phyloP scores from a whole-genome alignment of 2,329 filamentous ascomycete genomes.

The Didymella pomorum region DNA sequence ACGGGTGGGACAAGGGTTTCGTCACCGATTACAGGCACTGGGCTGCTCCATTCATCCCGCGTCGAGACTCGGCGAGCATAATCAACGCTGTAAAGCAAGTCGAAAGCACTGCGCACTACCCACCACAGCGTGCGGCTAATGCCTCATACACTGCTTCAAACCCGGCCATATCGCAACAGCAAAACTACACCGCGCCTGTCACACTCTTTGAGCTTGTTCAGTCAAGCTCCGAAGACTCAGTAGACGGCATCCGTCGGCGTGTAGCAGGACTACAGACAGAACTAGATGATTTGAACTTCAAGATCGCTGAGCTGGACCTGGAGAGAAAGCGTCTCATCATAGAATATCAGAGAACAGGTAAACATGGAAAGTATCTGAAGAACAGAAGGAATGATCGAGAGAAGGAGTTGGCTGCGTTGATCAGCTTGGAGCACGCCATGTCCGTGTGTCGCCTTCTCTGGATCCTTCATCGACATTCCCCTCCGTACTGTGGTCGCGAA shows the following conservation, averaged over 20 bases:
- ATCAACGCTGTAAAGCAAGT: neutral
- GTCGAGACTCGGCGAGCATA: neutral
- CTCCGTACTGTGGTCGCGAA: no score
- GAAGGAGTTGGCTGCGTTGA: neutral
- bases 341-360: neutral
- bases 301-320: neutral
- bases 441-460: no score
- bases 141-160: neutral
- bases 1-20: neutral
- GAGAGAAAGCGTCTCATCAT: neutral
- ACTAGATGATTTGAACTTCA: neutral
- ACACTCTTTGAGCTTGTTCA: neutral
- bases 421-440: neutral
- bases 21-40: neutral
- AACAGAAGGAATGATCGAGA: neutral
- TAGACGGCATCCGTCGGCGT: neutral
- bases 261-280: neutral
- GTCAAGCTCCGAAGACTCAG: neutral
- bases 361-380: neutral
- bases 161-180: neutral
- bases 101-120: neutral
- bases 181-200: neutral
- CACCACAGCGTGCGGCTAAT: neutral
- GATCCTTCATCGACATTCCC: no score
- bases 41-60: neutral